Percentiles rank a stretch among this genome's conserved stretches.
Evolutionary conservation across 2,329 filamentous ascomycete genomes (phyloP).

Genomic region (Colletotrichum graminicola): DNA sequence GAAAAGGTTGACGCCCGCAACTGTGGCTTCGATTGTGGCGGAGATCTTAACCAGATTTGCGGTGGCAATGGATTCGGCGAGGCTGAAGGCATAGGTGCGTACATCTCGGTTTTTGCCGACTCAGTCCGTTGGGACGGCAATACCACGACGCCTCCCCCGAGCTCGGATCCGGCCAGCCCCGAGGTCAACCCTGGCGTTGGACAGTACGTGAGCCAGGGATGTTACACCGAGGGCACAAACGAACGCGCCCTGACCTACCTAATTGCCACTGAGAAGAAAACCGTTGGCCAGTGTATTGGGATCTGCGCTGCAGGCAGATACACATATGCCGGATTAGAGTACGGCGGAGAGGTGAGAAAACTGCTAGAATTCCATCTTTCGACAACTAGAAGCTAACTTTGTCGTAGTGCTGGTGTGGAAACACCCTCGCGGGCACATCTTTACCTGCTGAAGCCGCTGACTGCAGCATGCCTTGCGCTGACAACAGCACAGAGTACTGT

Average conservation of each 20-base stretch:
- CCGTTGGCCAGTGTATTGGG: constrained; percentile 46
- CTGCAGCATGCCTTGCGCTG: constrained; percentile 52
- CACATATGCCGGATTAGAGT: constrained; percentile 53
- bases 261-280: constrained; percentile 41
- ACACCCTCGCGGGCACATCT: constrained; percentile 47
- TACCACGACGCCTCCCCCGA: constrained; percentile 43
- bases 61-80: constrained; percentile 61
- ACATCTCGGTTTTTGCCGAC: constrained; percentile 63
- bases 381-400: neutral
- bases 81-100: constrained; percentile 50
- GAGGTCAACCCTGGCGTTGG: constrained; percentile 54
- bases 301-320: constrained; percentile 49
- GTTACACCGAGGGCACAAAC: constrained; percentile 44
- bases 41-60: constrained; percentile 63
- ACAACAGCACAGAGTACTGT: constrained; percentile 53
- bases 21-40: constrained; percentile 65
- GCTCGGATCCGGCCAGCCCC: constrained; percentile 44
- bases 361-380: neutral
- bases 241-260: constrained; percentile 44
- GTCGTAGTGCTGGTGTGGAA: constrained; percentile 54
- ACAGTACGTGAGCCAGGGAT: constrained; percentile 43
- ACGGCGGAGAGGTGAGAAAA: constrained; percentile 53
- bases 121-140: constrained; percentile 48
- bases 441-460: constrained; percentile 48
- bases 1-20: constrained; percentile 58